Evolutionary conservation across 441 rosid genomes (phyloP).

Genomic region (Kokia cookei): DNA sequence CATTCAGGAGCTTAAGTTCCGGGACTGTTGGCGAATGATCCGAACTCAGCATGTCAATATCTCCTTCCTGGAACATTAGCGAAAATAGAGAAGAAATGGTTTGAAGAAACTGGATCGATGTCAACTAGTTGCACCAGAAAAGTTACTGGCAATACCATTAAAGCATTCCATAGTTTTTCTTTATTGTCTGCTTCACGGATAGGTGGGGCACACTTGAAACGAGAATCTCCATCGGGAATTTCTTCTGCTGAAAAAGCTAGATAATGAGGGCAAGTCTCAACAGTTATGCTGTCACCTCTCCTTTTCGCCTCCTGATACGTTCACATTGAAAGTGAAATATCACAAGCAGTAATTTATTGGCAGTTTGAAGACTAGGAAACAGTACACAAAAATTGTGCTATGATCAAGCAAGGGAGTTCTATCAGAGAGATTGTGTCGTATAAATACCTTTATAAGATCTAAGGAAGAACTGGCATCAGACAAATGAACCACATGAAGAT

Average conservation of each 20-base stretch:
- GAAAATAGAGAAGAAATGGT: slow-evolving; percentile 6
- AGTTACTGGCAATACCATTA: slow-evolving; percentile 45
- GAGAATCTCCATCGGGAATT: slow-evolving; percentile 86
- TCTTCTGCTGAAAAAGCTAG: slow-evolving; percentile 93
- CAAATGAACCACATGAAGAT: slow-evolving; percentile 90
- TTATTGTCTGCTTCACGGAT: slow-evolving; percentile 71
- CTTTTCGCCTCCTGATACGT: slow-evolving; percentile 61
- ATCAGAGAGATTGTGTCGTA: neutral
- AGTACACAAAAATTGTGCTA: neutral
- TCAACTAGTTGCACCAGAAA: neutral
- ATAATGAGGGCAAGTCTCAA: slow-evolving; percentile 97
- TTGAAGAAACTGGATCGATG: neutral
- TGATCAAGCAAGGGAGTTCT: neutral
- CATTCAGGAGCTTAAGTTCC: slow-evolving; percentile 63
- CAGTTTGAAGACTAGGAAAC: neutral
- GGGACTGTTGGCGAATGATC: slow-evolving; percentile 97
- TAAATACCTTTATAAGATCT: slow-evolving; percentile 65
- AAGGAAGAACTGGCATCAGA: slow-evolving; percentile 82
- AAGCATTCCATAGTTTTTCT: slow-evolving; percentile 84
- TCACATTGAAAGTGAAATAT: neutral
- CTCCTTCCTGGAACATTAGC: slow-evolving; percentile 59
- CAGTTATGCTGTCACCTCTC: slow-evolving; percentile 70
- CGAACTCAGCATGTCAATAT: slow-evolving; percentile 85
- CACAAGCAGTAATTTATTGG: neutral
- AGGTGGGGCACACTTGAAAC: slow-evolving; percentile 94